Evolutionary conservation across 331 rosid genomes (phyloP), one percentile per base, ranked within the genome.

Genomic region (Rhamnella rubrinervis): DNA sequence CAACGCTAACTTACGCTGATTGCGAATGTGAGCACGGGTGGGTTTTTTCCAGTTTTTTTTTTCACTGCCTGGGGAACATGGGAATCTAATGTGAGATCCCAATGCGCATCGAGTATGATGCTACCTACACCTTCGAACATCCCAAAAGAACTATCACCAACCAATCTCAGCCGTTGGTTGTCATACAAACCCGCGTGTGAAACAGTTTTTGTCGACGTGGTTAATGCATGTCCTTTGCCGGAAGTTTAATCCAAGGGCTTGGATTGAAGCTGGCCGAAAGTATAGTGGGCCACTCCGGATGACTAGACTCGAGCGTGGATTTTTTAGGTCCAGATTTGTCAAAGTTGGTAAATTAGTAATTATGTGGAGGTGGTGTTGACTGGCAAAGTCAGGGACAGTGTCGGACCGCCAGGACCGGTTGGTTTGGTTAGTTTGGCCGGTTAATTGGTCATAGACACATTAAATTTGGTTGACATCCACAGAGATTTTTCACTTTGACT

Each of bases 61-160:
- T 4, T 19, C 15, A 8, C 15, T 18, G 71, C 59, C 31, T 46
- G 1, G 55, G 21, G 53, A 51, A 16, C 65, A 72, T 21, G 59
- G 78, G 72, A 40, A 31, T 40, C 23, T 23, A 9, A 41, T 53
- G 14, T 16, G 65, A 71, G 88, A 85, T 87, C 92, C 87, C 88
- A 56, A 73, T 59, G 71, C 19, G 58, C 76, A 58, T 73, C 8
- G 75, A 73, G 56, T 58, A 51, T 21, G 76, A 40, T 15, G 79
- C 65, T 12, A 49, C 12, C 51, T 47, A 37, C 7, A 10, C 19
- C 28, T 28, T 64, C 55, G 47, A 35, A 7, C 40, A 13, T 52
- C 31, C 15, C 49, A 4, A 44, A 9, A 12, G 13, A 11, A 11
- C 49, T 11, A 11, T 44, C 49, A 28, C 2, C 26, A 7, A 8